Conservation (phyloP, 2,329 filamentous ascomycete species). For the Pseudogymnoascus sp. region DNA sequence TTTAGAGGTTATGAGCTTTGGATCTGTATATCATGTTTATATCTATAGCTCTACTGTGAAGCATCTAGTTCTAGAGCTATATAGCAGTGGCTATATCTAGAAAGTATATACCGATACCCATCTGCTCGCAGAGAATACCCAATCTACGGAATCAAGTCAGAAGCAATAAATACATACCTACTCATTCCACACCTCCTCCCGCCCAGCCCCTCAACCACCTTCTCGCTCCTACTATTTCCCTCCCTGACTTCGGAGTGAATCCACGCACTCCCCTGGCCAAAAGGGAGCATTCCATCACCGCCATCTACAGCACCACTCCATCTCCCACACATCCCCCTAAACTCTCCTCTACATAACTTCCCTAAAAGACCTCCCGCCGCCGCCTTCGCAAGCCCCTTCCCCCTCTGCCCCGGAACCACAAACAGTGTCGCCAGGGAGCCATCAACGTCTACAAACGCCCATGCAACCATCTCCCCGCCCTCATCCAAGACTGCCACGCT, state of each 20-base stretch:
- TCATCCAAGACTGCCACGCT: constrained; percentile 21
- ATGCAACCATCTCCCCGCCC: constrained; percentile 20
- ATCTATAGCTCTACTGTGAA: background rate
- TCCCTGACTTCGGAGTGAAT: constrained; percentile 26
- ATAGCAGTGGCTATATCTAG: background rate
- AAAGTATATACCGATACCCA: background rate
- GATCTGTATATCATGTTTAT: background rate
- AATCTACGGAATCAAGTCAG: background rate
- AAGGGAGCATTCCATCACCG: constrained; percentile 16
- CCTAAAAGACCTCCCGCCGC: constrained; percentile 21
- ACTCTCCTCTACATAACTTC: constrained; percentile 19
- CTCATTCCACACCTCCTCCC: constrained; percentile 15
- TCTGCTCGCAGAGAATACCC: background rate
- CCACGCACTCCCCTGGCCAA: constrained; percentile 21
- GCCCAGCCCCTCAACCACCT: constrained; percentile 24
- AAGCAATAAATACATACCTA: constrained; percentile 20
- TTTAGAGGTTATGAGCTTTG: background rate
- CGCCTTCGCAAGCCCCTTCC: constrained; percentile 23
- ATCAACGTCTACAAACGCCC: constrained; percentile 26
- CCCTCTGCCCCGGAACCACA: constrained; percentile 23
- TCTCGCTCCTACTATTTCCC: constrained; percentile 26
- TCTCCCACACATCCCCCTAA: constrained; percentile 17
- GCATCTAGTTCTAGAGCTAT: background rate
- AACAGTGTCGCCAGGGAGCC: constrained; percentile 25
- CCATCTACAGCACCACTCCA: constrained; percentile 12